Conservation (phyloP, 2,329 filamentous ascomycete species). For the Aspergillus sojae region DNA sequence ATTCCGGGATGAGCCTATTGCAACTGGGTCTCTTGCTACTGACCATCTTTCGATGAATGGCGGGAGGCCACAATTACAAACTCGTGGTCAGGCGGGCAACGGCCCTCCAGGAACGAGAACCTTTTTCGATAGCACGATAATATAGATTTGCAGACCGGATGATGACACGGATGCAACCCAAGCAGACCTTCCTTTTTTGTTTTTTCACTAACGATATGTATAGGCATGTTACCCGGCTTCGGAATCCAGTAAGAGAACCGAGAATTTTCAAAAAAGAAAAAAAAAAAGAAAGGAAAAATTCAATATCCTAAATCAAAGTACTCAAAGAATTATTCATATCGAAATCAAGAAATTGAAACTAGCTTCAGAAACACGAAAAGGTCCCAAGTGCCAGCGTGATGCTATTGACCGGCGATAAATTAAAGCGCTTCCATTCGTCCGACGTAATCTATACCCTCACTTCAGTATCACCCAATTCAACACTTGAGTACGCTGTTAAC, state of each 20-base stretch:
- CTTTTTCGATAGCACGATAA: constrained; percentile 15
- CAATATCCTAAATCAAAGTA: background rate
- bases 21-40: background rate
- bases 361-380: background rate
- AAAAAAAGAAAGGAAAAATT: no score
- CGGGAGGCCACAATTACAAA: background rate
- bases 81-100: background rate
- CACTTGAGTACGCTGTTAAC: background rate
- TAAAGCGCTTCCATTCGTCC: background rate
- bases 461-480: background rate
- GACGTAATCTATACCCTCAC: background rate
- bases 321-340: background rate
- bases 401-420: background rate
- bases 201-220: background rate
- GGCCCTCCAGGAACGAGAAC: constrained; percentile 9
- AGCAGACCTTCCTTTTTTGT: background rate
- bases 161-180: background rate
- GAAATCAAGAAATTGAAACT: background rate
- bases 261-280: background rate
- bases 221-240: background rate
- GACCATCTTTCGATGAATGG: constrained; percentile 1
- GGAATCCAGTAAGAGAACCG: background rate
- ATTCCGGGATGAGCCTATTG: constrained; percentile 21
- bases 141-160: background rate
- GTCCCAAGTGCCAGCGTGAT: no score